Base-by-base conservation (phyloP, 2,329 filamentous ascomycete species). In the Xylariaceae sp. region DNA sequence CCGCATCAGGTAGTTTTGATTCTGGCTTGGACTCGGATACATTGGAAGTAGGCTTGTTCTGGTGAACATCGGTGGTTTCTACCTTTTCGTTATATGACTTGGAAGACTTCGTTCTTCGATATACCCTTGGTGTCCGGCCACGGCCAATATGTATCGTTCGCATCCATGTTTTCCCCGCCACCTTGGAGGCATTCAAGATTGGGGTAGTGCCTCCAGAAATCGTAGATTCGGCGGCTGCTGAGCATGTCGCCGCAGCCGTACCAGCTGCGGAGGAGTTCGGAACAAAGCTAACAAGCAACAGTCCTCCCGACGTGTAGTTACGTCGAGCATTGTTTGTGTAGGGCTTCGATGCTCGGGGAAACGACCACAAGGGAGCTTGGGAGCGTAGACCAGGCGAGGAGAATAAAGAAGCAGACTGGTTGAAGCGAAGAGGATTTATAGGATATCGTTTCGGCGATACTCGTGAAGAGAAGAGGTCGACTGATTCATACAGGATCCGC, bases 301-400 rank as follows among this genome's bases (percentile, higher is more conserved):
- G 73, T 5, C 83, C 79, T 21, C 83, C 80, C 1, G 82, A 84
- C 29, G 82, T 79, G 66, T 83, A 82, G 65, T 79, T 81, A 56
- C 76, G 78, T 9, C 78, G 78, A 21, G 79, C 73, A 67, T 79
- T 75, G 53, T 72, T 70, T 23, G 70, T 65, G 56, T 73, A 71
- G 43, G 72, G 60, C 63, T 72, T 71, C 70, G 69, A 55, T 23
- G 41, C 17, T 51, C 59, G 61, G 36, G 67, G 65, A 44, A 66
- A 68, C 3, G 67, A 60, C 58, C 69, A 70, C 29, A 62, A 65
- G 36, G 68, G 69, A 16, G 65, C 54, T 34, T 62, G 65, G 16
- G 66, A 65, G 17, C 55, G 69, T 50, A 51, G 52, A 17, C 46
- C 44, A 23, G 58, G 29, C 44, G 61, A 63, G 23, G 63, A 62